A percentile compares a stretch with the other conserved stretches of the same genome.
Evolutionary conservation across 169 alveolate genomes (phyloP).

Genomic region (Plasmodium knowlesi): DNA sequence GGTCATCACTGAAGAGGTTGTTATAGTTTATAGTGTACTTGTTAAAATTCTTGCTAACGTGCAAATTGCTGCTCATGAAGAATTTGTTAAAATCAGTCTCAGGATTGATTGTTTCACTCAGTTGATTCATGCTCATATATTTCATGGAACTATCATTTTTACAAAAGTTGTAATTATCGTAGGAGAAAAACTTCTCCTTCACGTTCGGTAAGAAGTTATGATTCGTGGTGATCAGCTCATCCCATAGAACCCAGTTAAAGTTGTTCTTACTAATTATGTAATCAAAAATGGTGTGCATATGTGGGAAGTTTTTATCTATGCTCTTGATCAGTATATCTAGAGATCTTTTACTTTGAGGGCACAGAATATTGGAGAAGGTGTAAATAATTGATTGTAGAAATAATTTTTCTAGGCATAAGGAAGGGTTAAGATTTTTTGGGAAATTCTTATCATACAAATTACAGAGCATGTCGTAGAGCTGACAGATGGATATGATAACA

Average conservation of each 20-base stretch:
- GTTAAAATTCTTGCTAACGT: conserved; percentile 65
- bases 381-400: conserved; percentile 70
- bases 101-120: conserved; percentile 42
- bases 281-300: conserved; percentile 67
- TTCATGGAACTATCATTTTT: conserved; percentile 66
- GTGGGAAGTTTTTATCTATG: conserved; percentile 67
- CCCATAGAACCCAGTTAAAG: conserved; percentile 76
- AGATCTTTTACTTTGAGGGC: conserved; percentile 58
- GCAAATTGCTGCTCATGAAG: conserved; percentile 33
- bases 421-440: conserved; percentile 57
- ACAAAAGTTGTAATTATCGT: conserved; percentile 29
- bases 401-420: conserved; percentile 72
- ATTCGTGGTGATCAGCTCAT: conserved; percentile 73
- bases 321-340: conserved; percentile 45
- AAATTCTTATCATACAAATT: conserved; percentile 72
- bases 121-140: conserved; percentile 24
- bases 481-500: conserved; percentile 71
- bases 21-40: conserved; percentile 69
- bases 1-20: conserved; percentile 44
- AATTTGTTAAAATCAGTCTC: conserved; percentile 49
- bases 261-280: conserved; percentile 66
- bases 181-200: conserved; percentile 48
- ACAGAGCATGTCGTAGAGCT: conserved; percentile 70
- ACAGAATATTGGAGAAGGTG: conserved; percentile 56
- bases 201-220: conserved; percentile 65